phyloP scores from a whole-genome alignment of 2,329 filamentous ascomycete genomes.

The Tolypocladium tropicale region DNA sequence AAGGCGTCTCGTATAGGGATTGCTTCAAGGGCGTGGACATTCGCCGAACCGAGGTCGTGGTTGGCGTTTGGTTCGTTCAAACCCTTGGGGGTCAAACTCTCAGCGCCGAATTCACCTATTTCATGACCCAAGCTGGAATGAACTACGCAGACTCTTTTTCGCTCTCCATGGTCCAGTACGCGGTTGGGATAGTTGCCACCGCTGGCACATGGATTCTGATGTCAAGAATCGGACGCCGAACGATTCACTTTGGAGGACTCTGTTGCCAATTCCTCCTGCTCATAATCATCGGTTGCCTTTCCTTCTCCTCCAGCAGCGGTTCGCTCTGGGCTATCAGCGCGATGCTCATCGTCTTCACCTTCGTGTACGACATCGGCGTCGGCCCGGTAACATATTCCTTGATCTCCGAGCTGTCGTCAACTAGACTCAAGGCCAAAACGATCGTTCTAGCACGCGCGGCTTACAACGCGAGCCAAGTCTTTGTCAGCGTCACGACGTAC shows the following conservation, averaged over 20 bases:
- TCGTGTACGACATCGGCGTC: slow-evolving; percentile 43
- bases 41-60: slow-evolving; percentile 42
- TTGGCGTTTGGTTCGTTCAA: slow-evolving; percentile 38
- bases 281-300: slow-evolving; percentile 28
- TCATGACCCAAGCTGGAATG: slow-evolving; percentile 35
- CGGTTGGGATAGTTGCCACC: slow-evolving; percentile 40
- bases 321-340: slow-evolving; percentile 32
- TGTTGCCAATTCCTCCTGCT: slow-evolving; percentile 28
- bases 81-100: slow-evolving; percentile 36
- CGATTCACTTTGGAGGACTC: slow-evolving; percentile 36
- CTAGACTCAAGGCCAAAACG: slow-evolving; percentile 43
- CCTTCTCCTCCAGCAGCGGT: slow-evolving; percentile 21
- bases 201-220: slow-evolving; percentile 40
- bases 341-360: slow-evolving; percentile 40
- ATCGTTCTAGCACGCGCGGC: slow-evolving; percentile 37
- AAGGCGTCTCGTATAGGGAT: slow-evolving; percentile 35
- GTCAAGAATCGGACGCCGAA: slow-evolving; percentile 36
- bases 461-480: slow-evolving; percentile 36
- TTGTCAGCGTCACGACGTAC: slow-evolving; percentile 38
- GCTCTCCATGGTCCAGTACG: slow-evolving; percentile 36
- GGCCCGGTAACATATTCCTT: slow-evolving; percentile 44
- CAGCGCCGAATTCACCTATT: slow-evolving; percentile 39
- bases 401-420: slow-evolving; percentile 41
- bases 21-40: slow-evolving; percentile 42
- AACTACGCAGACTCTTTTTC: slow-evolving; percentile 31